Base-by-base conservation (phyloP, 2,329 filamentous ascomycete species). In the Rutstroemia sydowiana region DNA sequence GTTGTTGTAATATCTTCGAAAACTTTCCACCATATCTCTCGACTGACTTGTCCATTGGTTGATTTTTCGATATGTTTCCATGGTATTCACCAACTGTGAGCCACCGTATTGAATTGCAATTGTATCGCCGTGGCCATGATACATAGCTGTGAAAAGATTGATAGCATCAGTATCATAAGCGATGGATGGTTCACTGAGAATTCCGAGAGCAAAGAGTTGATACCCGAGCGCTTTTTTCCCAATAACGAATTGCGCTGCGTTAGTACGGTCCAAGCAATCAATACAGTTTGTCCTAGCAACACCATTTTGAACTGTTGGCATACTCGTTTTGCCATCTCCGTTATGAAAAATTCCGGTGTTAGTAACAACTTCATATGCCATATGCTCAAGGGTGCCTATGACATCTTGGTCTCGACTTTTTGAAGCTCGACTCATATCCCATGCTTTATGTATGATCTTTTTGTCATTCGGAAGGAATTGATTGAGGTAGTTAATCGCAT, bases 21-120 rank as follows among this genome's bases (percentile, higher is more conserved):
- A 96, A 67, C 89, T 95, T 71, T 98, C 93, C 20, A 98, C 91
- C 92, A 98, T 97, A 68, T 98, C 93, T 59, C 93, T 81, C 2
- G 92, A 96, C 68, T 95, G 90, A 62, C 89, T 95, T 21, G 90
- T 95, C 93, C 93, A 98, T 67, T 97, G 92, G 60, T 97, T 97
- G 67, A 96, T 95, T 70, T 97, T 97, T 52, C 93, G 87, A 68
- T 98, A 98, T 4, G 93, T 98, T 59, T 95, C 91, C 91, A 98
- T 97, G 0, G 93, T 98, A 67, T 98, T 98, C 62, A 98, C 93
- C 0, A 98, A 78, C 68, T 98, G 93, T 2, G 91, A 97, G 9
- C 93, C 93, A 52, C 93, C 93, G 62, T 98, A 98, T 67, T 98
- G 93, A 49, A 97, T 87, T 1, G 93, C 93, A 63, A 98, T 97